Evolutionary conservation across 163 green algal species (phyloP).

Genomic region (Coccomyxa subellipsoidea): DNA sequence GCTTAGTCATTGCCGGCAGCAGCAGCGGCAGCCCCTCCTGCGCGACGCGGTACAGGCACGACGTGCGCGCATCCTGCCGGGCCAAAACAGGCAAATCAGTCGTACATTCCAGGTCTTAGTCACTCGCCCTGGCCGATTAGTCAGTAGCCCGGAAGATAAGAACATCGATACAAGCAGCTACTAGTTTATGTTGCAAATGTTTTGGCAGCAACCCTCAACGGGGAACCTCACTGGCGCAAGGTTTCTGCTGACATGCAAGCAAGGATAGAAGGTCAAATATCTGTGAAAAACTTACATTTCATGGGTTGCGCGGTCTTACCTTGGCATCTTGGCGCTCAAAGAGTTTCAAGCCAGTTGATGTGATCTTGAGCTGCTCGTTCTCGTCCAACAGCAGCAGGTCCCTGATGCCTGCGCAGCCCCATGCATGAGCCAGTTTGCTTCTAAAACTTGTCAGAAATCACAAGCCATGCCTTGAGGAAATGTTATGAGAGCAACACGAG

Average conservation of each 20-base stretch:
- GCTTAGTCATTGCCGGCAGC: conserved; percentile 76
- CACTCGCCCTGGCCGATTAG: too few species aligned
- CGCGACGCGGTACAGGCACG: conserved; percentile 77
- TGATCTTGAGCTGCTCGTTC: conserved; percentile 70
- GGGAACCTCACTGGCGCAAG: too few species aligned
- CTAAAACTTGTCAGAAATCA: too few species aligned
- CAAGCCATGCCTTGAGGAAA: too few species aligned
- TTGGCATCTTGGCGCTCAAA: conserved; percentile 67
- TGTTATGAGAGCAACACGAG: too few species aligned
- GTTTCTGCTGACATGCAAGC: too few species aligned
- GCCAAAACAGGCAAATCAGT: neutral
- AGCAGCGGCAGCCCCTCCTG: conserved; percentile 88
- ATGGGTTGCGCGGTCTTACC: neutral
- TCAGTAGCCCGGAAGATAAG: too few species aligned
- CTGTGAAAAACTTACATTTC: neutral
- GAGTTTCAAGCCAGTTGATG: conserved; percentile 79
- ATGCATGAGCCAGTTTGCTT: neutral
- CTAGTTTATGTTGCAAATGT: too few species aligned
- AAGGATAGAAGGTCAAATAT: too few species aligned
- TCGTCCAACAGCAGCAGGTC: conserved; percentile 68
- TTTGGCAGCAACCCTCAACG: too few species aligned
- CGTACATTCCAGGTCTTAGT: too few species aligned
- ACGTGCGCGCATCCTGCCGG: conserved; percentile 35
- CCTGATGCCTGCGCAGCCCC: conserved; percentile 24
- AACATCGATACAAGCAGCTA: too few species aligned